Base-by-base conservation (phyloP, 2,329 filamentous ascomycete species). In the Trichoderma polysporum region DNA sequence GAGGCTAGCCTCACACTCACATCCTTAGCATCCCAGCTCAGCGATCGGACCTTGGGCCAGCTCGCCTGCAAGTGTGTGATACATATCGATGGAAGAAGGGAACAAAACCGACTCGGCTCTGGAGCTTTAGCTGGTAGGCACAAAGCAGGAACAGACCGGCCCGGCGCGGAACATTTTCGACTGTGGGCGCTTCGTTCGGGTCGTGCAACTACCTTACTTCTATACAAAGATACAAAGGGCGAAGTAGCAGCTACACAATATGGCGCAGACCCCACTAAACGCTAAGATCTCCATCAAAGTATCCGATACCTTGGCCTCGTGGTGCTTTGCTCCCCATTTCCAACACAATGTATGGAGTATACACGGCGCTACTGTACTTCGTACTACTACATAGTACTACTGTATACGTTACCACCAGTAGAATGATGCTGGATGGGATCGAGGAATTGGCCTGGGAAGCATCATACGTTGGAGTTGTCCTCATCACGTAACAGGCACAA, bases 11-110 rank as follows among this genome's bases (percentile, higher is more conserved):
- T 54, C 60, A 54, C 59, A 53, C 25, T 64, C 13, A 19, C 41
- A 45, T 45, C n/a, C 41, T 22, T 27, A 13, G 29, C 19, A 64
- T 61, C 58, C 58, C 58, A 52, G 35, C 60, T 33, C 35, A 63
- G 47, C 60, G 37, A 64, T 64, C 60, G 37, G 25, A 41, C 59
- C 37, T 13, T 22, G 37, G 41, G n/a, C 53, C 57, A 56, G 53
- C 53, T 60, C 57, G 57, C 25, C 57, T 64, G 60, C 60, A 64
- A 45, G 60, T 64, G 60, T 64, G 60, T 64, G 60, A 64, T 64
- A 64, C 60, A 64, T 64, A 35, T 64, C 60, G 41, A 45, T 49
- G 41, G 27, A 19, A 60, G 17, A 19, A 62, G 60, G 60, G 60
- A 56, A 64, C 47, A 56, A 33, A 54, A 64, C 60, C 60, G 60